phyloP scores from a whole-genome alignment of 2,329 filamentous ascomycete species.

The Exophiala oligosperma region DNA sequence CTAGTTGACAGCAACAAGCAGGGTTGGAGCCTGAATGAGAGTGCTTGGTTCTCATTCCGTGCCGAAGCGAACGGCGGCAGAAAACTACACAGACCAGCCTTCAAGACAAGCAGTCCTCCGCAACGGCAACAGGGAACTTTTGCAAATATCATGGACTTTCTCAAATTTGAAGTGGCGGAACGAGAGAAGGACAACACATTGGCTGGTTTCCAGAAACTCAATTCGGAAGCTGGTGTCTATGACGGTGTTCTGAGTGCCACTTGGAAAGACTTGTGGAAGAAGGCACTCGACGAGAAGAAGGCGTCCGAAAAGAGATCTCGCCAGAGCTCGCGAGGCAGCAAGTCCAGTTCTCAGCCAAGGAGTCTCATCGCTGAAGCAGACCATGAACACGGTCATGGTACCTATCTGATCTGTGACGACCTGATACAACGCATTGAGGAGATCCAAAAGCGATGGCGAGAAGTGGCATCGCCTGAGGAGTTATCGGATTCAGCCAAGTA shows the following conservation, averaged over 20 bases:
- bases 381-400: neutral
- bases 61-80: neutral
- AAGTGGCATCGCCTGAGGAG: conserved; percentile 9
- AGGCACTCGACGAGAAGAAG: conserved; percentile 25
- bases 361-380: neutral
- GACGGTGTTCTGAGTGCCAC: conserved; percentile 40
- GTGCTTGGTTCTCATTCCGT: conserved; percentile 35
- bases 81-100: conserved; percentile 26
- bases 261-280: conserved; percentile 32
- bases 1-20: conserved; percentile 49
- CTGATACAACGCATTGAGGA: conserved; percentile 29
- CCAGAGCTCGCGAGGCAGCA: neutral
- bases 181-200: conserved; percentile 34
- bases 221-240: conserved; percentile 26
- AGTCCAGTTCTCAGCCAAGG: neutral
- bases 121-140: neutral
- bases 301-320: conserved; percentile 24
- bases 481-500: conserved; percentile 16
- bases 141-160: conserved; percentile 45
- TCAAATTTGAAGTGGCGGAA: conserved; percentile 44
- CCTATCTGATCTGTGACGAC: neutral
- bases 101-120: conserved; percentile 27
- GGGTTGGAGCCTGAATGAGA: conserved; percentile 42
- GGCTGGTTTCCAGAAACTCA: conserved; percentile 33
- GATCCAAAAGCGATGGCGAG: neutral